Conservation (phyloP, 2,329 filamentous ascomycete genomes). For the Colletotrichum abscissum region DNA sequence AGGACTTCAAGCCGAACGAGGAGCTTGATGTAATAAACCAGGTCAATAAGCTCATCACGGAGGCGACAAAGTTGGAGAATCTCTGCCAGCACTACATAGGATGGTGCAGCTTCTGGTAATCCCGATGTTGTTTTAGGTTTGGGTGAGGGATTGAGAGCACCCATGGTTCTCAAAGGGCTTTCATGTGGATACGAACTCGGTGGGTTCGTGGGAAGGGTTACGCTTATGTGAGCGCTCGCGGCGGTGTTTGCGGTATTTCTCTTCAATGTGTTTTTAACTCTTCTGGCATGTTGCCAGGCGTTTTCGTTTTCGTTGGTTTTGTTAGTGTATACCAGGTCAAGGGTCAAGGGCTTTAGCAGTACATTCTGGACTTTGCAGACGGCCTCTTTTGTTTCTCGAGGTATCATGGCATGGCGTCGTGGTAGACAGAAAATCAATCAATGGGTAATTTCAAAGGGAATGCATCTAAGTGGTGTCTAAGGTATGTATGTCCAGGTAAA, state of each 20-base stretch:
- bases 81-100: constrained; percentile 99
- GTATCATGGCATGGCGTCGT: constrained; percentile 32
- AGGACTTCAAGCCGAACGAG: constrained; percentile 88
- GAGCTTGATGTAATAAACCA: constrained; percentile 88
- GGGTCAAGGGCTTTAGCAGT: constrained; percentile 1
- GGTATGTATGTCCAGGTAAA: background rate
- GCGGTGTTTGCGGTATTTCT: constrained; percentile 17
- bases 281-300: constrained; percentile 2
- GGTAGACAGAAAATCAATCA: constrained; percentile 27
- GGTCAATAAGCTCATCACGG: constrained; percentile 93
- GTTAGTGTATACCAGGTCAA: constrained; percentile 32
- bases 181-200: background rate
- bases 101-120: constrained; percentile 97
- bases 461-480: background rate
- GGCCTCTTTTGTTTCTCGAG: constrained; percentile 16
- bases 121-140: background rate
- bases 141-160: background rate
- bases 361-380: constrained; percentile 3
- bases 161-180: background rate
- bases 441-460: background rate
- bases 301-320: constrained; percentile 4
- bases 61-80: constrained; percentile 97
- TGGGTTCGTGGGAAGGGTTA: background rate
- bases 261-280: constrained; percentile 22
- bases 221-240: background rate